A percentile compares a stretch with the other conserved stretches of the same genome.
phyloP scores from a whole-genome alignment of 176 grass and related monocot species.

The Puccinellia tenuiflora region DNA sequence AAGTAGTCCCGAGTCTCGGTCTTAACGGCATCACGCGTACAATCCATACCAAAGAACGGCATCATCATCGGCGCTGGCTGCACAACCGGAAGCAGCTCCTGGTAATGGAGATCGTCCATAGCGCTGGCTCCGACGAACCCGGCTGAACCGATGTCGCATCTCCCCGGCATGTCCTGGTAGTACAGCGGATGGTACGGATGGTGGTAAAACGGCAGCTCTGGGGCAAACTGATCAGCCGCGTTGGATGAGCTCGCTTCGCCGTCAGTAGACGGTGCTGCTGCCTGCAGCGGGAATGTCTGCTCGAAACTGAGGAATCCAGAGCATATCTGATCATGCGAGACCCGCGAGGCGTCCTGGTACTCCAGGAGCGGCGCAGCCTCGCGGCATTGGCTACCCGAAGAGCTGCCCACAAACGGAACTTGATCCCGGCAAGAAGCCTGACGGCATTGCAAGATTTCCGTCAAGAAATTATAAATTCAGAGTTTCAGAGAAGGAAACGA shows the following conservation, averaged over 20 bases:
- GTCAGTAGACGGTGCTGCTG: neutral
- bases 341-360: neutral
- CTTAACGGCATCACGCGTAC: neutral
- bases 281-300: slow-evolving; percentile 13
- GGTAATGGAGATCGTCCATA: slow-evolving; percentile 13
- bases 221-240: neutral
- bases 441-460: neutral
- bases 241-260: slow-evolving; percentile 28
- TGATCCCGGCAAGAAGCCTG: slow-evolving; percentile 22
- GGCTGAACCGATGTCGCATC: neutral
- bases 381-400: neutral
- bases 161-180: slow-evolving; percentile 1
- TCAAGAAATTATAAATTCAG: neutral
- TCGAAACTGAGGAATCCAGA: slow-evolving; percentile 11
- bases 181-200: slow-evolving; percentile 26
- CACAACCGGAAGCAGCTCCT: slow-evolving; percentile 15
- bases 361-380: neutral
- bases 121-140: neutral
- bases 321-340: neutral
- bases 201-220: neutral
- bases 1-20: slow-evolving; percentile 21
- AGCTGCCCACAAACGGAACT: slow-evolving; percentile 6
- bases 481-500: neutral
- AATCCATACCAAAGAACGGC: slow-evolving; percentile 30
- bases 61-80: neutral